Conservation (phyloP, 768 basidiomycete genomes). For the Royoungia palumana region DNA sequence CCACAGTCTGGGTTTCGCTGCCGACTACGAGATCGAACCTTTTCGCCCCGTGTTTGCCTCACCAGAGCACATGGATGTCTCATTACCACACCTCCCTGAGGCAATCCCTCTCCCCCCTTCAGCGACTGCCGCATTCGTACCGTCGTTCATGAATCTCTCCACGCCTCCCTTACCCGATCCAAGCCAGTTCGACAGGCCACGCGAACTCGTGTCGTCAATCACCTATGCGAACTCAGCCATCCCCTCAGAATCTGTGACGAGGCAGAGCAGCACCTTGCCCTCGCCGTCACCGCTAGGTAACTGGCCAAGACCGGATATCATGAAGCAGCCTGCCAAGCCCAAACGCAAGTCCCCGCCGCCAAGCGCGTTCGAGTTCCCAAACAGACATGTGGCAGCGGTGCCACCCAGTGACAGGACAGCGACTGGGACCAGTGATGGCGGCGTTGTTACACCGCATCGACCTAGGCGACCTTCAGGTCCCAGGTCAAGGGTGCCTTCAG, state of each 20-base stretch:
- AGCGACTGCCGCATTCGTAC: constrained; percentile 12
- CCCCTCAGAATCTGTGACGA: constrained; percentile 10
- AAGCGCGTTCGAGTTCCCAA: constrained; percentile 25
- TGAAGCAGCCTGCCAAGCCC: constrained; percentile 23
- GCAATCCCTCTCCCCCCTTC: constrained; percentile 23
- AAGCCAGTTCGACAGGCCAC: constrained; percentile 6
- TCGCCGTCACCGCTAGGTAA: constrained; percentile 48
- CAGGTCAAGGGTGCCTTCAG: constrained; percentile 20
- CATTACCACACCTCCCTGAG: constrained; percentile 19
- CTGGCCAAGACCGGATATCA: constrained; percentile 49
- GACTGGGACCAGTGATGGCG: background rate
- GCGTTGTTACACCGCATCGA: constrained; percentile 17
- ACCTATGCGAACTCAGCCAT: constrained; percentile 34
- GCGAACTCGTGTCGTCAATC: constrained; percentile 21
- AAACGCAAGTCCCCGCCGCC: constrained; percentile 16
- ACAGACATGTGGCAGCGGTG: background rate
- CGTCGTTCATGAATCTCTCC: constrained; percentile 16
- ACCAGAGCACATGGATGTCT: constrained; percentile 22
- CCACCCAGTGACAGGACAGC: constrained; percentile 6
- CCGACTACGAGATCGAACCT: constrained; percentile 49
- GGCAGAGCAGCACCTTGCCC: constrained; percentile 16
- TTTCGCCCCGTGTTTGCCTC: constrained; percentile 29
- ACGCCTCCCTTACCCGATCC: constrained; percentile 12
- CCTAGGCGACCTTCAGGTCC: constrained; percentile 34
- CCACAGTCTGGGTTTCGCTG: constrained; percentile 35